Conservation (phyloP, 345 rosid species). For the Syzygium oleosum region DNA sequence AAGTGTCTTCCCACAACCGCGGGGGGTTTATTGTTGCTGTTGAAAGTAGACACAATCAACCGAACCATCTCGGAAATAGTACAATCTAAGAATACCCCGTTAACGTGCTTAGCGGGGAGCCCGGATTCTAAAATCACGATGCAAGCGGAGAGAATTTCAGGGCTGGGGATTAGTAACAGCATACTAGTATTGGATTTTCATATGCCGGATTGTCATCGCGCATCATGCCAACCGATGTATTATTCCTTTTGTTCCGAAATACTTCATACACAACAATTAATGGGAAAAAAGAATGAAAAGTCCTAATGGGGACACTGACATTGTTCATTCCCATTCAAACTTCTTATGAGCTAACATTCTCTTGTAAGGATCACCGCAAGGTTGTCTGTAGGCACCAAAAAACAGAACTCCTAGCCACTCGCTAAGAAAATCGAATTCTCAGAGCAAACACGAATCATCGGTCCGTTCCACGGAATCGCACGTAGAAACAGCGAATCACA, state of each 20-base stretch:
- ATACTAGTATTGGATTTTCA: background rate
- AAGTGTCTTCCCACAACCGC: background rate
- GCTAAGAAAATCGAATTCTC: background rate
- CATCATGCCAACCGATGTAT: background rate
- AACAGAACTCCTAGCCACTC: background rate
- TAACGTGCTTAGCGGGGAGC: background rate
- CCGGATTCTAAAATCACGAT: background rate
- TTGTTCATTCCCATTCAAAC: background rate
- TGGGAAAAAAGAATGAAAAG: accelerated
- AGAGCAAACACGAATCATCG: background rate
- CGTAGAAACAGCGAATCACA: background rate
- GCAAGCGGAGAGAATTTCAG: background rate
- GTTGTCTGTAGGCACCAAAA: background rate
- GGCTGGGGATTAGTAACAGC: background rate
- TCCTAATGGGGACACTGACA: background rate
- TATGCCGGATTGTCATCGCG: background rate
- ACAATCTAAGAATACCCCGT: background rate
- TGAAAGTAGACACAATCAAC: background rate
- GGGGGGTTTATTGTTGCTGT: background rate
- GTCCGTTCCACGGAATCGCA: background rate
- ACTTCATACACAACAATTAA: background rate
- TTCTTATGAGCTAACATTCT: background rate
- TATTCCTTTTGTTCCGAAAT: background rate
- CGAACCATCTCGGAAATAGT: background rate
- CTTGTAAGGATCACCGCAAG: background rate